Evolutionary conservation across 768 basidiomycete genomes (phyloP).

Genomic region (Cantharellus anzutake): DNA sequence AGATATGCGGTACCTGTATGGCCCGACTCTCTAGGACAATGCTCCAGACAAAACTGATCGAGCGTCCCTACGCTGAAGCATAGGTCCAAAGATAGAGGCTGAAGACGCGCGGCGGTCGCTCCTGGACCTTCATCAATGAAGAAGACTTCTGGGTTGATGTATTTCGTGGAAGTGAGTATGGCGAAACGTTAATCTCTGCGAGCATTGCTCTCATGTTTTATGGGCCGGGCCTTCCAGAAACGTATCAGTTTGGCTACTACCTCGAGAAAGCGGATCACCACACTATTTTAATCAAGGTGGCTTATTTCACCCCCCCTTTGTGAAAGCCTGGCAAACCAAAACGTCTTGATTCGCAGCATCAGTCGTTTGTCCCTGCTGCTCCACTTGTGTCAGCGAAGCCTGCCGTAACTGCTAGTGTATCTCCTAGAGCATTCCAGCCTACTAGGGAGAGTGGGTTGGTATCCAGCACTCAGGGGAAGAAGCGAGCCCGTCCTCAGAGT

Average conservation of each 20-base stretch:
- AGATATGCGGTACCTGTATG: slow-evolving; percentile 55
- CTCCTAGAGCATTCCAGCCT: too few species aligned
- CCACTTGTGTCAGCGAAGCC: too few species aligned
- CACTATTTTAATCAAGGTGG: slow-evolving; percentile 66
- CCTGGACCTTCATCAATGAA: slow-evolving; percentile 24
- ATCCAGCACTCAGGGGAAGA: too few species aligned
- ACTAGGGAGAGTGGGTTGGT: too few species aligned
- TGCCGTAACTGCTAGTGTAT: too few species aligned
- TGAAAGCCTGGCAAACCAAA: background rate
- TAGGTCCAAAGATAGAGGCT: slow-evolving; percentile 43
- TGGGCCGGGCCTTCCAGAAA: slow-evolving; percentile 27
- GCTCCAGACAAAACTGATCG: background rate
- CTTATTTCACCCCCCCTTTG: slow-evolving; percentile 2
- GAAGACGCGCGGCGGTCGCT: slow-evolving; percentile 30
- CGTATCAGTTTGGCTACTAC: slow-evolving; percentile 85
- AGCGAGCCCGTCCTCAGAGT: too few species aligned
- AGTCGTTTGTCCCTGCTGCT: background rate
- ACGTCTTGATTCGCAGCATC: background rate
- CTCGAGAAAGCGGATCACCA: slow-evolving; percentile 67
- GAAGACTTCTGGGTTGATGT: slow-evolving; percentile 65
- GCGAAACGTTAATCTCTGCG: background rate
- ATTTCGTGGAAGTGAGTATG: slow-evolving; percentile 53
- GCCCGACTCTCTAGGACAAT: background rate
- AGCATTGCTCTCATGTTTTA: background rate
- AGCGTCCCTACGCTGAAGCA: slow-evolving; percentile 20